Conservation (phyloP, 2,329 filamentous ascomycete genomes). For the Neodidymelliopsis sp. region DNA sequence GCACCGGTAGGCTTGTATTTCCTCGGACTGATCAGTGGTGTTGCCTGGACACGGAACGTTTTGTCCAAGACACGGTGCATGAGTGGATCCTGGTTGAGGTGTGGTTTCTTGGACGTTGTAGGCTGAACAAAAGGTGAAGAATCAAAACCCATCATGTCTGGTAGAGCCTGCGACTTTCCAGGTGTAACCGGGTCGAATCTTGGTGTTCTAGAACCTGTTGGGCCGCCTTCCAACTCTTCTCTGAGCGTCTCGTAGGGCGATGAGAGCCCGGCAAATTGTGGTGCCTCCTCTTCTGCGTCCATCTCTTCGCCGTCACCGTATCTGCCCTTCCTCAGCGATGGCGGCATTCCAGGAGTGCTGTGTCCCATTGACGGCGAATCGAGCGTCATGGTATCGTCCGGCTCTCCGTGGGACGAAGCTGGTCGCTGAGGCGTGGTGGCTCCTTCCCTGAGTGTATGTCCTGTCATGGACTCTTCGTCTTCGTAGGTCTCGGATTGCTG, state of each 20-base stretch:
- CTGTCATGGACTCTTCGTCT: constrained; percentile 55
- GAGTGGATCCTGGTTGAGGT: constrained; percentile 71
- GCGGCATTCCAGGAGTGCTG: constrained; percentile 66
- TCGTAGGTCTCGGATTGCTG: constrained; percentile 49
- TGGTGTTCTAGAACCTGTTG: constrained; percentile 53
- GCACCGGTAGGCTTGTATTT: constrained; percentile 53
- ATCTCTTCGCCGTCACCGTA: constrained; percentile 17
- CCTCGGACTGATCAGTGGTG: constrained; percentile 74
- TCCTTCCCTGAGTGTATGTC: constrained; percentile 40
- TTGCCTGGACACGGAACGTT: constrained; percentile 92
- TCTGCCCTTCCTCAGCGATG: constrained; percentile 27
- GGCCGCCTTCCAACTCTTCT: constrained; percentile 72
- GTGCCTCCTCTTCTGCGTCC: constrained; percentile 34
- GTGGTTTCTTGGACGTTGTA: constrained; percentile 39
- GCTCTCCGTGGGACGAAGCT: constrained; percentile 44
- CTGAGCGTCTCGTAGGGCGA: constrained; percentile 80
- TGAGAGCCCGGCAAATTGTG: constrained; percentile 69
- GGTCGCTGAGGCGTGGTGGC: constrained; percentile 55
- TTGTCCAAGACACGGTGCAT: constrained; percentile 94
- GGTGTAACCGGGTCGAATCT: constrained; percentile 47
- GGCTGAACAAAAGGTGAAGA: constrained; percentile 62
- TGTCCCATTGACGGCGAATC: constrained; percentile 63
- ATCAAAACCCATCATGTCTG: constrained; percentile 53
- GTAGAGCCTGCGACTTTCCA: constrained; percentile 42
- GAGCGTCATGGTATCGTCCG: constrained; percentile 70